Evolutionary conservation across 371 early-diverging fungal genomes (phyloP).

Genomic region (Mucor racemosus): DNA sequence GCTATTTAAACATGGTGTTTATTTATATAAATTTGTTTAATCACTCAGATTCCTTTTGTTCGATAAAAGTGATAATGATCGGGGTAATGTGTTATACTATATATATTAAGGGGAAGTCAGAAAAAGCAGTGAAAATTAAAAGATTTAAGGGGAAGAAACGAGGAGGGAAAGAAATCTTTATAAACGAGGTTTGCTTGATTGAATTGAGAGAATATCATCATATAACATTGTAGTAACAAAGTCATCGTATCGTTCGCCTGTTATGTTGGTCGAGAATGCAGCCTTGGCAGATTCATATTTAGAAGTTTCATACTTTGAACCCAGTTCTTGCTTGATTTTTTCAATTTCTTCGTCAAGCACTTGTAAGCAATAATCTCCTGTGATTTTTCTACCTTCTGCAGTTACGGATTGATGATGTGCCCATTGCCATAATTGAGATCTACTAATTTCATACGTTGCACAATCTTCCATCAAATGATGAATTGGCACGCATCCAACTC

Average conservation of each 20-base stretch:
- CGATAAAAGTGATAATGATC: background rate
- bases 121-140: background rate
- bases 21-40: background rate
- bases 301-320: conserved; percentile 61
- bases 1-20: background rate
- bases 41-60: conserved; percentile 4
- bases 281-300: conserved; percentile 83
- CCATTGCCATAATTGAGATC: conserved; percentile 98
- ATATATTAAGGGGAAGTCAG: background rate
- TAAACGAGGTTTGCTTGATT: conserved; percentile 20
- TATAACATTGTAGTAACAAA: conserved; percentile 90
- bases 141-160: background rate
- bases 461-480: conserved; percentile 56
- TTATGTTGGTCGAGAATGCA: conserved; percentile 78
- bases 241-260: conserved; percentile 83
- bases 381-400: conserved; percentile 78
- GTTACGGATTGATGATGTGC: conserved; percentile 86
- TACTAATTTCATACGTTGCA: conserved; percentile 96
- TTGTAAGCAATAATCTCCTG: conserved; percentile 72
- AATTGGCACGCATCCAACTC: conserved; percentile 95
- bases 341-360: conserved; percentile 87
- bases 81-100: background rate
- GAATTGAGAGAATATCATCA: conserved; percentile 66
- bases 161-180: conserved; percentile 5
- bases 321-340: conserved; percentile 68